Evolutionary conservation across 257 asterid genomes (phyloP).

Genomic region (Mentha longifolia): DNA sequence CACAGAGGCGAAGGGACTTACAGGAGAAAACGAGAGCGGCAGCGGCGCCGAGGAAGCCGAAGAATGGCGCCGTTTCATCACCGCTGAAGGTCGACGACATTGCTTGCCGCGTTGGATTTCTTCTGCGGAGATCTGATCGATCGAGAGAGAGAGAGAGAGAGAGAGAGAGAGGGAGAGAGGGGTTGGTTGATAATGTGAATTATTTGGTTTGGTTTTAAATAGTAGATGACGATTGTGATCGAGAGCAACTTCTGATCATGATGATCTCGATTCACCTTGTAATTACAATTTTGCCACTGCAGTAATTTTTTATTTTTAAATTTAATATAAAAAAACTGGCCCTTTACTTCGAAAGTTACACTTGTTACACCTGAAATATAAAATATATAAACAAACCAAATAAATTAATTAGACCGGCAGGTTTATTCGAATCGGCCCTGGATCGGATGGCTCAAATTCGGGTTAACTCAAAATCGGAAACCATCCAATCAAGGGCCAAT

Average conservation of each 20-base stretch:
- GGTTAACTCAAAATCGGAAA: too few species aligned
- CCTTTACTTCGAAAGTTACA: too few species aligned
- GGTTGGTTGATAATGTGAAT: neutral
- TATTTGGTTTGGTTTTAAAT: slow-evolving; percentile 20
- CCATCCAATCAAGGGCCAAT: too few species aligned
- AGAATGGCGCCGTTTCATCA: slow-evolving; percentile 81
- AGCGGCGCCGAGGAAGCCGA: slow-evolving; percentile 84
- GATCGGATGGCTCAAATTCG: too few species aligned
- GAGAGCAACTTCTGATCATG: slow-evolving; percentile 4
- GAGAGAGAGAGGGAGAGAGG: slow-evolving; percentile 26
- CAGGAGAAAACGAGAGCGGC: slow-evolving; percentile 81
- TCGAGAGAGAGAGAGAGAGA: slow-evolving; percentile 26
- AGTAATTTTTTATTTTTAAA: too few species aligned
- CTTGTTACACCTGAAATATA: too few species aligned
- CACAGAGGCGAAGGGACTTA: slow-evolving; percentile 27
- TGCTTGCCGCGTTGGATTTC: slow-evolving; percentile 11
- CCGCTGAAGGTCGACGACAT: slow-evolving; percentile 71
- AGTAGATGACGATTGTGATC: neutral
- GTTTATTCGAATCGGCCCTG: too few species aligned
- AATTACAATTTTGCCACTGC: slow-evolving; percentile 26
- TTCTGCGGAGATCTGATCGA: slow-evolving; percentile 36
- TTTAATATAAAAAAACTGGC: too few species aligned
- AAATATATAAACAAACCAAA: too few species aligned
- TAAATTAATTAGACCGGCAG: too few species aligned
- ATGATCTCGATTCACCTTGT: neutral